phyloP scores from a whole-genome alignment of 2,329 filamentous ascomycete genomes.

The Aspergillus fischeri region DNA sequence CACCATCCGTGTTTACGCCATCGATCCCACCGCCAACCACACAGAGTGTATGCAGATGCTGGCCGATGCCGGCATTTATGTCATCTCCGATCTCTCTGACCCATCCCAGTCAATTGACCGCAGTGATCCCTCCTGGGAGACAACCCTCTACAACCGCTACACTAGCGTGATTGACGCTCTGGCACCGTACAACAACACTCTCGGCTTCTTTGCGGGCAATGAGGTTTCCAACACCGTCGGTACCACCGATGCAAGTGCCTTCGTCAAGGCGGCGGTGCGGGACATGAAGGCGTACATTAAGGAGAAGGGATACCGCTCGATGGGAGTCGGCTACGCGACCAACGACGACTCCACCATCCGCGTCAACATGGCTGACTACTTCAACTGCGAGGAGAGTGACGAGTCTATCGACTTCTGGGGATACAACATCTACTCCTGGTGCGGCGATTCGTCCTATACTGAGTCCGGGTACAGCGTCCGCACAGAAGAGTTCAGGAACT shows the following conservation, averaged over 20 bases:
- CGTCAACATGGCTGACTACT: conserved; percentile 77
- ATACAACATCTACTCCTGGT: conserved; percentile 99
- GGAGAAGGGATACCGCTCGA: conserved; percentile 64
- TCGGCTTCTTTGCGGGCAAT: conserved; percentile 97
- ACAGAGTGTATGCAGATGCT: conserved; percentile 76
- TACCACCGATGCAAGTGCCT: conserved; percentile 86
- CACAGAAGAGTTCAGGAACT: conserved; percentile 78
- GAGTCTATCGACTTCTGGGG: conserved; percentile 90
- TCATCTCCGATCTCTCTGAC: conserved; percentile 82
- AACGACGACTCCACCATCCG: conserved; percentile 85
- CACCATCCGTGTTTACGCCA: conserved; percentile 86
- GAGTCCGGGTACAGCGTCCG: conserved; percentile 74
- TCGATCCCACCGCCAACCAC: conserved; percentile 76
- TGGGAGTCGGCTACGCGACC: conserved; percentile 92
- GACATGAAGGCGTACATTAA: conserved; percentile 93
- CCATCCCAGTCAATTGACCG: conserved; percentile 80
- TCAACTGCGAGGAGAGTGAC: conserved; percentile 73
- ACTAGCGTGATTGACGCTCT: conserved; percentile 74
- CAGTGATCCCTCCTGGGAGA: conserved; percentile 71
- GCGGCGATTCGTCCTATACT: conserved; percentile 72
- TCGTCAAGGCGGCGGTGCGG: conserved; percentile 92
- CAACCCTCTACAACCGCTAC: conserved; percentile 73
- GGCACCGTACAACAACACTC: conserved; percentile 75
- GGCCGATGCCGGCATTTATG: conserved; percentile 81
- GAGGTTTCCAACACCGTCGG: conserved; percentile 84